phyloP scores from a whole-genome alignment of 1,139 yeast species.

The Dujonia santamariae region DNA sequence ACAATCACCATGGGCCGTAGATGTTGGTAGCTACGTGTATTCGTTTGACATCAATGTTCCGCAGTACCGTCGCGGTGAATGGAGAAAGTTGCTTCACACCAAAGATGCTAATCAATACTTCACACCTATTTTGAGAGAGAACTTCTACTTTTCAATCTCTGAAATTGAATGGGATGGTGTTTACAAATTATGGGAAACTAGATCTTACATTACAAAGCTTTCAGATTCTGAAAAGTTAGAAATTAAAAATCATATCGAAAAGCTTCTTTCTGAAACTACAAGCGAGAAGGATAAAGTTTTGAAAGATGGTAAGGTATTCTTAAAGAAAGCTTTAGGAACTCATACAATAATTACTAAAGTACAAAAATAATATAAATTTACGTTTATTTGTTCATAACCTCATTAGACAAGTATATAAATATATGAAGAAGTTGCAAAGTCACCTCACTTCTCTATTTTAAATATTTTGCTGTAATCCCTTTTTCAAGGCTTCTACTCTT shows the following conservation, averaged over 20 bases:
- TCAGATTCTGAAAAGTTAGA: conserved; percentile 30
- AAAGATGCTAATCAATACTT: conserved; percentile 21
- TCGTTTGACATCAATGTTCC: conserved; percentile 45
- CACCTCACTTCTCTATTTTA: too few relatives aligned
- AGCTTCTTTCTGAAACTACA: conserved; percentile 16
- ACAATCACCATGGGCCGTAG: conserved; percentile 24
- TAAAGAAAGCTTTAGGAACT: conserved; percentile 26
- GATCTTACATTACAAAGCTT: conserved; percentile 55
- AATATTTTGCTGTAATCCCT: too few relatives aligned
- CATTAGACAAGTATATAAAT: too few relatives aligned
- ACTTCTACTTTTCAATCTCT: conserved; percentile 29
- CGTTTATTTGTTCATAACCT: too few relatives aligned
- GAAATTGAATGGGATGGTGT: conserved; percentile 29
- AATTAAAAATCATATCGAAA: conserved; percentile 29
- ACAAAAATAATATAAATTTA: conserved; percentile 9
- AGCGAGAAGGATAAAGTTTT: conserved; percentile 16
- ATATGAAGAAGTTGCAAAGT: background rate
- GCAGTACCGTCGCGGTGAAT: conserved; percentile 51
- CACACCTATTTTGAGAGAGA: conserved; percentile 24
- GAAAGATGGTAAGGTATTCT: conserved; percentile 11
- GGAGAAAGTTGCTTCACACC: conserved; percentile 42
- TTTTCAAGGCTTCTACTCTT: background rate
- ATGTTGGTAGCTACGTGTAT: conserved; percentile 25
- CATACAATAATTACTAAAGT: conserved; percentile 22
- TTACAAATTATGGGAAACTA: conserved; percentile 54